Evolutionary conservation across 108 stramenopile species (phyloP).

Genomic region (Pseudonitzschia multistriata): DNA sequence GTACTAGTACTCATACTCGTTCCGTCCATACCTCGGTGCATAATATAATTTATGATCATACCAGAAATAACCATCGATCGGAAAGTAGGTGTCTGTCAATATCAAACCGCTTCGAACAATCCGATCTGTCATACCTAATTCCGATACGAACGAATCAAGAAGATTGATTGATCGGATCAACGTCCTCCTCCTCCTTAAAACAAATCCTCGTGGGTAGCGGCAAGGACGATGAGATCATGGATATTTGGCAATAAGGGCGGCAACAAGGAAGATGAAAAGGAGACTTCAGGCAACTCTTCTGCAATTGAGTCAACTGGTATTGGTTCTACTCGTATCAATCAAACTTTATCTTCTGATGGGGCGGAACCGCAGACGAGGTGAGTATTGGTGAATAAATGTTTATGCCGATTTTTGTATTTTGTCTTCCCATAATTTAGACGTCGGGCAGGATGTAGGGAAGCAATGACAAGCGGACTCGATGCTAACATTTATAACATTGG

Average conservation of each 20-base stretch:
- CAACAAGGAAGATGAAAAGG: conserved; percentile 14
- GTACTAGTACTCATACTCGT: too few relatives aligned
- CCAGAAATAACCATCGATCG: too few relatives aligned
- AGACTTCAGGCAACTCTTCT: background rate
- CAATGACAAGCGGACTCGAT: background rate
- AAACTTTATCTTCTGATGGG: background rate
- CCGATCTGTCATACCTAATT: too few relatives aligned
- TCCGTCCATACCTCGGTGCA: too few relatives aligned
- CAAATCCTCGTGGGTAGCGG: background rate
- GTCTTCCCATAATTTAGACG: background rate
- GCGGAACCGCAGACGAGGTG: conserved; percentile 5
- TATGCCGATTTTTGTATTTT: background rate
- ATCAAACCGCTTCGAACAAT: too few relatives aligned
- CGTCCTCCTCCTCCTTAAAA: background rate
- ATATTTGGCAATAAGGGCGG: background rate
- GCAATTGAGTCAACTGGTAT: background rate
- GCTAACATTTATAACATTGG: too few relatives aligned
- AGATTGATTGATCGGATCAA: too few relatives aligned
- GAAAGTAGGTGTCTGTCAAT: too few relatives aligned
- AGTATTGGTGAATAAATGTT: background rate
- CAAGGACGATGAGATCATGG: conserved; percentile 5
- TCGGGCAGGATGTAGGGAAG: background rate
- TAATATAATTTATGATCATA: too few relatives aligned
- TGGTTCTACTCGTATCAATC: background rate
- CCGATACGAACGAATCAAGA: too few relatives aligned